Conservation (phyloP, 257 asterid species). For the Knoxia roxburghii region DNA sequence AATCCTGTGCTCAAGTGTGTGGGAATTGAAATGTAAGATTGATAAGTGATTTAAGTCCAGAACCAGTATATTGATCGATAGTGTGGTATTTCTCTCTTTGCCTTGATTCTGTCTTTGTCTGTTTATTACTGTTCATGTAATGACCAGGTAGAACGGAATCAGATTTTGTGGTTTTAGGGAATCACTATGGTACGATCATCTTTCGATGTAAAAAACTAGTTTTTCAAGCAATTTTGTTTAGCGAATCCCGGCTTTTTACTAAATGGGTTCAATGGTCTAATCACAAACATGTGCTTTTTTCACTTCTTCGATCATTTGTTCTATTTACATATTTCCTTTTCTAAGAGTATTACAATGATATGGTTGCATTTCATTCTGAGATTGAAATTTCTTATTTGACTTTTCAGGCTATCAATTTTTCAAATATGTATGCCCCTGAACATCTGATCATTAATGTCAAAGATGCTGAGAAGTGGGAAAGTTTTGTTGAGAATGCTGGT, state of each 20-base stretch:
- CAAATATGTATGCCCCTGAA: constrained; percentile 93
- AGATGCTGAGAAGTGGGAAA: constrained; percentile 98
- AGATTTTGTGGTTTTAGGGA: not conserved
- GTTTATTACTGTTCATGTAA: not conserved
- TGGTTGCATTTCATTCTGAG: not conserved
- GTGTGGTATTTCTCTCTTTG: not conserved
- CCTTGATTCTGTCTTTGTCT: not conserved
- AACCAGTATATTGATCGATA: not conserved
- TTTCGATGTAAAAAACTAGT: not conserved
- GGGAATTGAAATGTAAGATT: not conserved
- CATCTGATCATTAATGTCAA: constrained; percentile 82
- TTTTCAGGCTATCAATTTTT: constrained; percentile 75
- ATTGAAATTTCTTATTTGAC: not conserved
- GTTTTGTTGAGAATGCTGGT: constrained; percentile 91
- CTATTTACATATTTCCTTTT: not conserved
- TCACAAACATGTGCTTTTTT: not conserved
- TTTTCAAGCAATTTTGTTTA: not conserved
- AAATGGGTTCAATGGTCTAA: not conserved
- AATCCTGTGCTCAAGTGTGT: no score
- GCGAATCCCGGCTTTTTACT: not conserved
- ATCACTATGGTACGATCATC: not conserved
- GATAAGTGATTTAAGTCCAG: not conserved
- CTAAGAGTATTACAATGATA: not conserved
- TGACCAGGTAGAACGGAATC: not conserved
- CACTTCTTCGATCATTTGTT: not conserved